Evolutionary conservation across 2,329 filamentous ascomycete species (phyloP), one percentile per base, ranked within the genome.

Genomic region (Claviceps capensis): DNA sequence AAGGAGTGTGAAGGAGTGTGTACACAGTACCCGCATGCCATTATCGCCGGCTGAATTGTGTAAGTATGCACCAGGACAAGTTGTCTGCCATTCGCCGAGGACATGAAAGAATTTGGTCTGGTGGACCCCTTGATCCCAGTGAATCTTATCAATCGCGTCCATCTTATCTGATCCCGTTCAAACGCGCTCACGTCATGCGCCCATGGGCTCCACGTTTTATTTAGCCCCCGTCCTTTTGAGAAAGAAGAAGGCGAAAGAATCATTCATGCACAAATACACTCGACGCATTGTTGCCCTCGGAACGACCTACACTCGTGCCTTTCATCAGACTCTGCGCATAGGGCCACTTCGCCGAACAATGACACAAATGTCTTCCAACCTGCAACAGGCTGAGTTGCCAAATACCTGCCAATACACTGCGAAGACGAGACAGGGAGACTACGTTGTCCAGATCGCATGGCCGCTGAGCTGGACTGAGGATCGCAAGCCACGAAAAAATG

Each of bases 371-470:
- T 30, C 38, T 36, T 30, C 22, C 26, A 41, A 54, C 1, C 53
- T 58, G 34, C 55, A 57, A 14, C 52, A 49, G 19, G 61, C 58
- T 3, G 56, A 58, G 38, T 52, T 61, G 14, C 62, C 59, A 3
- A 63, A 64, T 38, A 61, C 62, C 0, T 57, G 57, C 11, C 61
- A 64, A 44, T 64, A 58, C 53, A 53, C 54, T 30, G 57, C 59
- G 6, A 53, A 58, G 45, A 60, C 62, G 0, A 54, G 53, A 26
- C 58, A 62, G 43, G 62, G 62, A 13, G 61, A 63, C 16, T 66
- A 65, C 34, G 54, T 63, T 3, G 53, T 66, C 4, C 63, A 66
- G 51, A 54, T 65, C 7, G 58, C 62, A 8, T 66, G 60, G 60
- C 64, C 62, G 8, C 34, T 64, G n/a, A 54, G 54, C 38, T 65